phyloP scores from a whole-genome alignment of 441 rosid species.

The Adansonia madagascariensis region DNA sequence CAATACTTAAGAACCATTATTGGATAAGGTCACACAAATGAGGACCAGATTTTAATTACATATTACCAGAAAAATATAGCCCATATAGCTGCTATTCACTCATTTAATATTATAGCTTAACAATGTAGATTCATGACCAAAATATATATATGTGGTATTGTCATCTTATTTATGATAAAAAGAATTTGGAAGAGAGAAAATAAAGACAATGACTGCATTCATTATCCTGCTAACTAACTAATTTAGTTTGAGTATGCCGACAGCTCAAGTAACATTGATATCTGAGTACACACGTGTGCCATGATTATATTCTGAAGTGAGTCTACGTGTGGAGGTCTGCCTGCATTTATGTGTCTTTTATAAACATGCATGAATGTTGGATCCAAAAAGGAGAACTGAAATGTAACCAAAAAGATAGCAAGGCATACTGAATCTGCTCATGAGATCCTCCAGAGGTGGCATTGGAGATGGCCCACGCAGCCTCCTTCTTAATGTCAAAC shows the following conservation, averaged over 20 bases:
- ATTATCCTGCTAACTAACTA: neutral
- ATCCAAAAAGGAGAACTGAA: neutral
- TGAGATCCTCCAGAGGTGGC: constrained; percentile 73
- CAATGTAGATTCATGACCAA: neutral
- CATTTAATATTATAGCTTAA: neutral
- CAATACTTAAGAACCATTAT: neutral
- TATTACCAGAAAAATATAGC: neutral
- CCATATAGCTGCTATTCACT: neutral
- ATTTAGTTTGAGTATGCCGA: neutral
- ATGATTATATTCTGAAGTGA: neutral
- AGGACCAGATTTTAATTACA: constrained; percentile 4
- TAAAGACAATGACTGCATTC: neutral
- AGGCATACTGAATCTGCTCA: constrained; percentile 61
- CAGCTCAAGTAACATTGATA: neutral
- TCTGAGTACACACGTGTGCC: neutral
- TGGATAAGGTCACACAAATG: neutral
- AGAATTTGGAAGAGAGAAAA: neutral
- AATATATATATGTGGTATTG: neutral
- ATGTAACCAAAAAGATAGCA: neutral
- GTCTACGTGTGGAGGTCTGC: neutral
- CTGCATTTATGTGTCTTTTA: neutral
- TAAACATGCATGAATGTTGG: neutral
- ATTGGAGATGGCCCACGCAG: constrained; percentile 70
- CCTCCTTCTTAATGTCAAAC: constrained; percentile 73
- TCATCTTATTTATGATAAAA: neutral